These are phyloP conservation scores for Acanthochlamys bracteata DNA, from an alignment of 106 monocot species.

Conservation along the genomic window DNA sequence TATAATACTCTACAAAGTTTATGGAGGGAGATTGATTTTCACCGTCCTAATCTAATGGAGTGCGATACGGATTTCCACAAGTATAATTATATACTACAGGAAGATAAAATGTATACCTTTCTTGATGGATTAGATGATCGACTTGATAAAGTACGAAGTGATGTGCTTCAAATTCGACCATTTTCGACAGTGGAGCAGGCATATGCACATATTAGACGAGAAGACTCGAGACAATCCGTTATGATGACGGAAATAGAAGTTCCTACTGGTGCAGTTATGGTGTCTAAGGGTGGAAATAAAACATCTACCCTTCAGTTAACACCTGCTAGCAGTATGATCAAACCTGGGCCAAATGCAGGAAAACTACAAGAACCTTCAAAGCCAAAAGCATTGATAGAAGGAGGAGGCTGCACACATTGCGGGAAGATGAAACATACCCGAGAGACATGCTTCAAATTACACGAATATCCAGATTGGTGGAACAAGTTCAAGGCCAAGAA, in stretches of 20 bases:
- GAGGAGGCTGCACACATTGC: not conserved
- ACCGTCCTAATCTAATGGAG: conserved; percentile 2
- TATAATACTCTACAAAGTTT: conserved; percentile 7
- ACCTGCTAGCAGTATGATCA: no score
- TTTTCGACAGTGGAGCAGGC: not conserved
- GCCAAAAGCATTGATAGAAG: not conserved
- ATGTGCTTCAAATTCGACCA: not conserved
- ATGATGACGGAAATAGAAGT: not conserved
- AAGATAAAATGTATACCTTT: no score
- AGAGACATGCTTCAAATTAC: not conserved
- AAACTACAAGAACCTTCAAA: not conserved
- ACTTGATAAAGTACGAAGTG: not conserved
- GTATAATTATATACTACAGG: no score
- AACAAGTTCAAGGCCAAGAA: not conserved
- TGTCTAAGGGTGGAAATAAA: not conserved
- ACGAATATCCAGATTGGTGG: not conserved
- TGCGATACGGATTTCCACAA: no score
- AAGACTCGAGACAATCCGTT: not conserved
- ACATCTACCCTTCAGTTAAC: no score
- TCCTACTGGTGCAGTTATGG: not conserved
- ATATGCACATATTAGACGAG: not conserved
- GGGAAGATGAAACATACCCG: not conserved
- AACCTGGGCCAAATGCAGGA: not conserved
- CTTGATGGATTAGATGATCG: no score
- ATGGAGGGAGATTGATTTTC: conserved; percentile 15